These are phyloP conservation scores for Trichomonas gallinae DNA, from an alignment of 208 protist genomes.

Conservation along the genomic window DNA sequence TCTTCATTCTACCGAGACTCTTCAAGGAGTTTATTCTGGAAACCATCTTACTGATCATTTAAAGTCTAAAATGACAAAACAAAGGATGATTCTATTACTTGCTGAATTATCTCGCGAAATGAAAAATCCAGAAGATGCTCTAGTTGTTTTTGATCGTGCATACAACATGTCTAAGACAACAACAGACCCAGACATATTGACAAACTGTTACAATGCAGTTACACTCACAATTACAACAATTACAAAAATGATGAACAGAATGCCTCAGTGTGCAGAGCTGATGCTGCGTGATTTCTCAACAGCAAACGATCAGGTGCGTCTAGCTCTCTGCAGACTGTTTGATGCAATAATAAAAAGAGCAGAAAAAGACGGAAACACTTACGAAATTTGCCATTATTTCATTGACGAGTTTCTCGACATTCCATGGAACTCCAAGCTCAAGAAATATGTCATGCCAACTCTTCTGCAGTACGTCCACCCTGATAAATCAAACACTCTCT, in stretches of 20 bases:
- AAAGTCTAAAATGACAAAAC: neutral
- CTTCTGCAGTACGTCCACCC: neutral
- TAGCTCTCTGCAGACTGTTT: neutral
- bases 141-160: neutral
- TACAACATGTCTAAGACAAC: neutral
- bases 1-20: neutral
- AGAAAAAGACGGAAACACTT: neutral
- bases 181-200: neutral
- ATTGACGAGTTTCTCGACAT: neutral
- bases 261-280: neutral
- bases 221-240: neutral
- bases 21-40: neutral
- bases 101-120: neutral
- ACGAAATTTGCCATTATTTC: neutral
- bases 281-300: neutral
- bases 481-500: neutral
- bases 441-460: neutral
- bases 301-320: neutral
- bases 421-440: neutral
- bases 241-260: neutral
- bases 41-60: neutral
- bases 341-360: neutral
- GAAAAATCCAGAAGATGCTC: neutral
- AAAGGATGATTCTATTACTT: neutral
- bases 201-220: neutral